Conservation (phyloP, 164 flowering plant genomes). For the Platanus orientalis region DNA sequence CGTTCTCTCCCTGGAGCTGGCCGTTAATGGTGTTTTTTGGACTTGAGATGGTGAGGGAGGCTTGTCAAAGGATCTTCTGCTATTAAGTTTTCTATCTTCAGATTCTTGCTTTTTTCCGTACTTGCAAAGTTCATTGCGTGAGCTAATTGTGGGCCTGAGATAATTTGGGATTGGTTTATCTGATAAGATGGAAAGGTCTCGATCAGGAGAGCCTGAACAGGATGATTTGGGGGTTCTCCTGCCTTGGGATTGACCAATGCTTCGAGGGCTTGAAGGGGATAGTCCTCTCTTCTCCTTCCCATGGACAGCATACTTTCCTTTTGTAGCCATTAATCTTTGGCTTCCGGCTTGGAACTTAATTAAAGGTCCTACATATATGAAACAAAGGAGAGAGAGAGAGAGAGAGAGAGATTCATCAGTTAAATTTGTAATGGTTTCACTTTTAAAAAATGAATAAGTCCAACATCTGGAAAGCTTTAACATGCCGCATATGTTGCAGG, state of each 20-base stretch:
- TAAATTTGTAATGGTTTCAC: no score
- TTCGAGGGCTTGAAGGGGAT: constrained; percentile 15
- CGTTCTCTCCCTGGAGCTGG: constrained; percentile 18
- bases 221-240: constrained; percentile 10
- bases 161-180: constrained; percentile 36
- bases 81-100: constrained; percentile 9
- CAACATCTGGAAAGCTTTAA: no score
- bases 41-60: constrained; percentile 19
- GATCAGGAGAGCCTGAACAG: constrained; percentile 8
- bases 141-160: constrained; percentile 47
- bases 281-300: constrained; percentile 24
- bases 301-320: constrained; percentile 12
- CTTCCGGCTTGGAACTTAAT: not conserved
- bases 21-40: constrained; percentile 13
- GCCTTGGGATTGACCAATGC: constrained; percentile 9
- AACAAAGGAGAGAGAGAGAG: not conserved
- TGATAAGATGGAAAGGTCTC: constrained; percentile 9
- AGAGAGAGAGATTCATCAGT: not conserved
- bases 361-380: not conserved
- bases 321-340: constrained; percentile 35
- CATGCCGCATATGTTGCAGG: no score
- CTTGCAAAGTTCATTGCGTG: constrained; percentile 25
- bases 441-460: no score
- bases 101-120: constrained; percentile 23
- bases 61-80: constrained; percentile 43